Percentiles rank a stretch among this genome's conserved stretches.
These are phyloP conservation scores for Warburgia ugandensis DNA, from an alignment of 164 flowering plant species.

Conservation along the genomic window DNA sequence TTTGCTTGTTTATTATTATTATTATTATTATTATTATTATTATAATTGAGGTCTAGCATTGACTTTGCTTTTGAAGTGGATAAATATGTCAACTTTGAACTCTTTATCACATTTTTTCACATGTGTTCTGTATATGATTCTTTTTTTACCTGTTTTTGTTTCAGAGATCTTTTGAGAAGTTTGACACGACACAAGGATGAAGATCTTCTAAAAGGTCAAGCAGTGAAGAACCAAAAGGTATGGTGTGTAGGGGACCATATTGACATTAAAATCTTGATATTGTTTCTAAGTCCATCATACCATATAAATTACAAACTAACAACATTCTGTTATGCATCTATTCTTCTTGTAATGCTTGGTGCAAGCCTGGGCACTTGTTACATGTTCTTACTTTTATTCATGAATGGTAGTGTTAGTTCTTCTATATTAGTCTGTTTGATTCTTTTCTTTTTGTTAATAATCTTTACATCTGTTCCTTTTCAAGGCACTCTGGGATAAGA, in stretches of 20 bases:
- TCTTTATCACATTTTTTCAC: not conserved
- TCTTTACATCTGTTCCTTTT: conserved; percentile 3
- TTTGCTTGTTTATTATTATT: too few species aligned
- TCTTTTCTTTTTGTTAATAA: not conserved
- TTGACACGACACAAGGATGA: conserved; percentile 71
- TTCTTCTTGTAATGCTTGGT: not conserved
- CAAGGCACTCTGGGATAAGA: conserved; percentile 87
- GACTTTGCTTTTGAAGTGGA: too few species aligned
- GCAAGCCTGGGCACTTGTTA: not conserved
- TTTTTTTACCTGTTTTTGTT: not conserved
- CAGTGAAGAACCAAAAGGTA: conserved; percentile 91
- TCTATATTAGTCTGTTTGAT: not conserved
- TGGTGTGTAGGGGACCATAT: conserved; percentile 10
- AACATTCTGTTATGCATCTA: not conserved
- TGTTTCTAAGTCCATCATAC: too few species aligned
- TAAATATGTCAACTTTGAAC: not conserved
- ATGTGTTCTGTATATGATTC: not conserved
- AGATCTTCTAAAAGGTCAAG: conserved; percentile 79
- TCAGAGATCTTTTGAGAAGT: conserved; percentile 56
- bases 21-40: too few species aligned
- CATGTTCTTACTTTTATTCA: conserved; percentile 1
- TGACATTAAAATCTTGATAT: too few species aligned
- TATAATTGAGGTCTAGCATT: too few species aligned
- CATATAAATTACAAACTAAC: conserved; percentile 5
- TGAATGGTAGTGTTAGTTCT: not conserved